Evolutionary conservation across 345 rosid genomes (phyloP).

Genomic region (Jatropha curcas): DNA sequence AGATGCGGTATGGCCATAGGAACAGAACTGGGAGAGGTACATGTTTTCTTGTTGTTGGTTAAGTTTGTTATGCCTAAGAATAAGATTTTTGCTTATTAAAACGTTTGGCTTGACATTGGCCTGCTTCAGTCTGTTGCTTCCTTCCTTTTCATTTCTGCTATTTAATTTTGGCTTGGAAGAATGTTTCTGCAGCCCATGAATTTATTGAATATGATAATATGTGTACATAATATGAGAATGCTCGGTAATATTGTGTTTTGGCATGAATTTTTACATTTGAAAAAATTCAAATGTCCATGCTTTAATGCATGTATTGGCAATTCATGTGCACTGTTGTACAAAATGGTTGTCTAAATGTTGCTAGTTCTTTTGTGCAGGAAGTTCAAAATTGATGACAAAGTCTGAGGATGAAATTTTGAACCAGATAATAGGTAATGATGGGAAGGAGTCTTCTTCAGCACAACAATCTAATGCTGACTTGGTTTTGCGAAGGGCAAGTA

Average conservation of each 20-base stretch:
- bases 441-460: slow-evolving; percentile 50
- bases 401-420: slow-evolving; percentile 67
- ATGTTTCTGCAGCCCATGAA: background rate
- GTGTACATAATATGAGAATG: background rate
- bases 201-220: background rate
- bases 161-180: background rate
- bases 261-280: background rate
- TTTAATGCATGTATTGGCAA: background rate
- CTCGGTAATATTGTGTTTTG: background rate
- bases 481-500: slow-evolving; percentile 40
- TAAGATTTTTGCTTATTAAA: background rate
- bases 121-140: background rate
- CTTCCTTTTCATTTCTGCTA: background rate
- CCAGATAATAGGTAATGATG: slow-evolving; percentile 68
- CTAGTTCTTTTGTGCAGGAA: slow-evolving; percentile 40
- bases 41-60: background rate
- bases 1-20: slow-evolving; percentile 71
- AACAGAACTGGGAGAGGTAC: slow-evolving; percentile 63
- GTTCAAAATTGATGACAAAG: slow-evolving; percentile 43
- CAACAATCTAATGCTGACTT: slow-evolving; percentile 29
- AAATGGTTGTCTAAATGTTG: slow-evolving; percentile 11
- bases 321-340: background rate
- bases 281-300: background rate
- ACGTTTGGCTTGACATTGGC: background rate
- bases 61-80: background rate